Percentiles rank a stretch among this genome's conserved stretches.
Conservation (phyloP, 169 alveolate genomes). For the Babesia gibsoni region DNA sequence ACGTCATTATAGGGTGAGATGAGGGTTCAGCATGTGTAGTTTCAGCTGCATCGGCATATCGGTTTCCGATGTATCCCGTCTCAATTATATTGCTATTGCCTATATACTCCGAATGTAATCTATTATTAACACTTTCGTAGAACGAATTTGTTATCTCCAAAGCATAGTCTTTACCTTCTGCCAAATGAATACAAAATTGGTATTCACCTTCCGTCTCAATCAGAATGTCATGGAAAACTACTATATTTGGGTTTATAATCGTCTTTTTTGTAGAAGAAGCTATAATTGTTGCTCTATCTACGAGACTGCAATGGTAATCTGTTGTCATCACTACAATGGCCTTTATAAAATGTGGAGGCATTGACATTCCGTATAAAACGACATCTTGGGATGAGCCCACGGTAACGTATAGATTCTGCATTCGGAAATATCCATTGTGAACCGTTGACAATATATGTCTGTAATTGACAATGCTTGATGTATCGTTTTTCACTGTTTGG, state of each 20-base stretch:
- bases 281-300: background rate
- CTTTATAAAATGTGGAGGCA: background rate
- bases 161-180: background rate
- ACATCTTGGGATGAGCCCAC: conserved; percentile 20
- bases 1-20: background rate
- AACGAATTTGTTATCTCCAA: background rate
- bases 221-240: background rate
- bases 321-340: background rate
- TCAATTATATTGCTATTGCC: too few relatives aligned
- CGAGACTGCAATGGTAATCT: background rate
- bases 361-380: background rate
- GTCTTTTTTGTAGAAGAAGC: background rate
- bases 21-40: too few relatives aligned
- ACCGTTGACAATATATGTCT: background rate
- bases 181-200: background rate
- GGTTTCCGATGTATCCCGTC: too few relatives aligned
- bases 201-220: background rate
- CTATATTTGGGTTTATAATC: background rate
- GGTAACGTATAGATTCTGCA: conserved; percentile 4
- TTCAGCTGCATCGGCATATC: too few relatives aligned
- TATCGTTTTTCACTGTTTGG: background rate
- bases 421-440: conserved; percentile 27
- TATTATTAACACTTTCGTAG: background rate
- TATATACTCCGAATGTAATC: too few relatives aligned
- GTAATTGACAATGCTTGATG: background rate